Evolutionary conservation across 768 basidiomycete species (phyloP).

Genomic region (Russula dissimulans): DNA sequence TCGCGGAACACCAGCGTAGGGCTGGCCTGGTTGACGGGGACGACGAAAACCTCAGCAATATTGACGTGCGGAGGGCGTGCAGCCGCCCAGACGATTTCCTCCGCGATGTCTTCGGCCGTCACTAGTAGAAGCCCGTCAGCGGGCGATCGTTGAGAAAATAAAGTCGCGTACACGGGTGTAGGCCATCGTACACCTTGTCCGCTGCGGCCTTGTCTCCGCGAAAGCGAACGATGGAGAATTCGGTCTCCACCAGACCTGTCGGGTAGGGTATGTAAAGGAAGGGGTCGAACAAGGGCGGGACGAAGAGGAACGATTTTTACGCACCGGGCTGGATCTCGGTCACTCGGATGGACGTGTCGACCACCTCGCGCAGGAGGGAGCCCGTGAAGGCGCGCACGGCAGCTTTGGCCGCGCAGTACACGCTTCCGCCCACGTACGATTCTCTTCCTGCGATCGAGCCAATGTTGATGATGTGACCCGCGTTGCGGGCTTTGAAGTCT

Average conservation of each 20-base stretch:
- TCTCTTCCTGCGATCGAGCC: conserved; percentile 75
- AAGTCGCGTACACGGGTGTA: conserved; percentile 63
- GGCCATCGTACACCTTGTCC: conserved; percentile 83
- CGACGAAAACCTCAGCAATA: conserved; percentile 69
- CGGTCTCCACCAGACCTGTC: conserved; percentile 77
- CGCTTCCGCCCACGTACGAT: conserved; percentile 81
- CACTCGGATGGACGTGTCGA: conserved; percentile 87
- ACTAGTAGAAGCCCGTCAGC: conserved; percentile 35
- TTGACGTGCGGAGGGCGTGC: conserved; percentile 88
- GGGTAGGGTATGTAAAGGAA: neutral
- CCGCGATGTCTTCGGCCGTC: conserved; percentile 80
- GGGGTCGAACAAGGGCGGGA: neutral
- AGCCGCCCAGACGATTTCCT: conserved; percentile 97
- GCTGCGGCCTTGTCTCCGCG: conserved; percentile 76
- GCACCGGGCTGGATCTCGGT: conserved; percentile 89
- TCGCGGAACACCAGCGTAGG: conserved; percentile 51
- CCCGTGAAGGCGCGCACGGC: conserved; percentile 84
- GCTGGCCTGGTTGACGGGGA: conserved; percentile 74
- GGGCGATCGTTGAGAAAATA: neutral
- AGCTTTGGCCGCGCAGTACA: conserved; percentile 88
- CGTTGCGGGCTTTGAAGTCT: conserved; percentile 32
- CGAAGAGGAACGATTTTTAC: conserved; percentile 9
- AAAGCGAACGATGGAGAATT: conserved; percentile 88
- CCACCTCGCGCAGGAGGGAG: conserved; percentile 75
- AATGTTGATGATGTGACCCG: conserved; percentile 89